Conservation (phyloP, 257 asterid genomes). For the Datura wrightii region DNA sequence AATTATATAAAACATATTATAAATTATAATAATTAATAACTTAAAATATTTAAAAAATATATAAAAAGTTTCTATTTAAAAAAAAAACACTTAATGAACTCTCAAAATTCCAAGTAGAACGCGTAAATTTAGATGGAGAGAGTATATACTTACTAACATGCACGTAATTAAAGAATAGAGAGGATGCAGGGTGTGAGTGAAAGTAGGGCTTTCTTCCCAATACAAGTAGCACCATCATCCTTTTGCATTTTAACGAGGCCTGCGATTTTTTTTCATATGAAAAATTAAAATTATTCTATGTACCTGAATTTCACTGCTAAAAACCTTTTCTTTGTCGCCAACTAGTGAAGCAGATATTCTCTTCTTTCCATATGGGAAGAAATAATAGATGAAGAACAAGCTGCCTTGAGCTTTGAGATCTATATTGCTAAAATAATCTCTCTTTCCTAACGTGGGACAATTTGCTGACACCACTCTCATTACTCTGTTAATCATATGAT, state of each 20-base stretch:
- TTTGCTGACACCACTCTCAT: conserved; percentile 54
- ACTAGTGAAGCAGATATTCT: conserved; percentile 27
- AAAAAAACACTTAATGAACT: too few relatives aligned
- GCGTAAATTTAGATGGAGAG: too few relatives aligned
- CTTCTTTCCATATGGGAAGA: conserved; percentile 24
- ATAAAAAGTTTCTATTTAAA: too few relatives aligned
- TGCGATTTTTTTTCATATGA: neutral
- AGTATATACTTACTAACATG: neutral
- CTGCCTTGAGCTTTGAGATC: conserved; percentile 20
- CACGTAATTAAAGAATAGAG: neutral
- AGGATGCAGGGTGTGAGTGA: conserved; percentile 6
- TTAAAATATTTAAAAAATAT: too few relatives aligned
- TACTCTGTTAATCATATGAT: conserved; percentile 36
- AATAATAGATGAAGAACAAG: neutral
- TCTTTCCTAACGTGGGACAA: conserved; percentile 41
- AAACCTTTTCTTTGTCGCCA: conserved; percentile 27
- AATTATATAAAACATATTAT: too few relatives aligned
- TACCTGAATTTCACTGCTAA: conserved; percentile 36
- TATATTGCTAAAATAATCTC: neutral
- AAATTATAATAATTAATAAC: too few relatives aligned
- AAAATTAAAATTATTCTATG: neutral
- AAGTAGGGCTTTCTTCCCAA: conserved; percentile 26
- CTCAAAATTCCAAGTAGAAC: too few relatives aligned
- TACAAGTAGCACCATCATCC: conserved; percentile 38
- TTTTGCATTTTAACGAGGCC: neutral